Percentiles rank a stretch among this genome's conserved stretches.
These are phyloP conservation scores for Croton laevigatus DNA, from an alignment of 441 rosid genomes.

Conservation along the genomic window DNA sequence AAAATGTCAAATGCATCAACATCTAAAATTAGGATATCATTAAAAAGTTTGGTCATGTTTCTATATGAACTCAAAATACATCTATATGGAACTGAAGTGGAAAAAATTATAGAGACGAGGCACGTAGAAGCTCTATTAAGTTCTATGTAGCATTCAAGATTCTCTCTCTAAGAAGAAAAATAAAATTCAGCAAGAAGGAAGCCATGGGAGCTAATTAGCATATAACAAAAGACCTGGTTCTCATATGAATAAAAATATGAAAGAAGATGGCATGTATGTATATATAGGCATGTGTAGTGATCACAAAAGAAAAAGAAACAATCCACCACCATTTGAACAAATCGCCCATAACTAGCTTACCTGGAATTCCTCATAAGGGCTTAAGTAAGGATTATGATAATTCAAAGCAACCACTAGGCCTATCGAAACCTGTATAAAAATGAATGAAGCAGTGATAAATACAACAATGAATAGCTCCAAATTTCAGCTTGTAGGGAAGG, in stretches of 20 bases:
- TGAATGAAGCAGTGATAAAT: not conserved
- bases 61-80: not conserved
- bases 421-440: constrained; percentile 60
- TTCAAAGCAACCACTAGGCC: constrained; percentile 92
- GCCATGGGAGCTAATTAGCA: too few relatives aligned
- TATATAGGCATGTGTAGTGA: not conserved
- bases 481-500: constrained; percentile 4
- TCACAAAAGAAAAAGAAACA: not conserved
- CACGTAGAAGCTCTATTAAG: not conserved
- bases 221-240: not conserved
- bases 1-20: too few relatives aligned
- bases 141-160: not conserved
- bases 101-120: not conserved
- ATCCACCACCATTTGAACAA: not conserved
- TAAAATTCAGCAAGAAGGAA: too few relatives aligned
- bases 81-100: not conserved
- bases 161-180: too few relatives aligned
- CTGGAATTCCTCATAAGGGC: constrained; percentile 96
- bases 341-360: constrained; percentile 32
- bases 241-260: too few relatives aligned
- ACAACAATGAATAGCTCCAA: not conserved
- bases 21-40: too few relatives aligned
- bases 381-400: constrained; percentile 82
- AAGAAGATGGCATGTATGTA: too few relatives aligned
- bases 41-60: too few relatives aligned